A percentile compares a stretch with the other conserved stretches of the same genome.
Evolutionary conservation across 208 protist genomes (phyloP).

Genomic region (Naegleria lovaniensis): DNA sequence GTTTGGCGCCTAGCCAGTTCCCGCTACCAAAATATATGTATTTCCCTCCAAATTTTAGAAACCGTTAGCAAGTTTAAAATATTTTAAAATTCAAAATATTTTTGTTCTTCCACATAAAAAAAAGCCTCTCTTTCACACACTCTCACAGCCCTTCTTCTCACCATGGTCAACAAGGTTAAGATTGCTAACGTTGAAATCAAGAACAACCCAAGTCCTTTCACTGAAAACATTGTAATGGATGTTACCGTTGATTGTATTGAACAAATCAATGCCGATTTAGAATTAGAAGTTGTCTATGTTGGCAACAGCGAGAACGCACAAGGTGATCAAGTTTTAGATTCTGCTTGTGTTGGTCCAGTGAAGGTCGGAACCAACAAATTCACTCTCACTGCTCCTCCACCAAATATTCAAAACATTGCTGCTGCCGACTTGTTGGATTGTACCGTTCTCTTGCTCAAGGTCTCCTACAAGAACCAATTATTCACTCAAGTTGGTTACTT

Average conservation of each 20-base stretch:
- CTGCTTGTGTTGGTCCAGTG: slow-evolving; percentile 89
- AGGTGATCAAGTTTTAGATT: slow-evolving; percentile 91
- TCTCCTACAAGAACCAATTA: slow-evolving; percentile 84
- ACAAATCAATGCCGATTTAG: slow-evolving; percentile 69
- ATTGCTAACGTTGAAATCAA: slow-evolving; percentile 51
- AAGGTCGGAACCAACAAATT: slow-evolving; percentile 84
- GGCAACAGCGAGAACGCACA: slow-evolving; percentile 82
- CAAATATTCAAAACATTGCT: slow-evolving; percentile 78
- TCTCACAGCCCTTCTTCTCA: not conserved
- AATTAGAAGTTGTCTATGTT: slow-evolving; percentile 94
- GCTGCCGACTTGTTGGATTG: slow-evolving; percentile 83
- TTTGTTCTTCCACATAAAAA: not conserved
- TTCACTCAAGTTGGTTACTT: slow-evolving; percentile 96
- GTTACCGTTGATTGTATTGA: slow-evolving; percentile 62
- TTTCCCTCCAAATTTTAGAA: not conserved
- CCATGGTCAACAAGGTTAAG: slow-evolving; percentile 38
- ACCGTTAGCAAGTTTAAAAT: not conserved
- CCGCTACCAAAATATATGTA: not conserved
- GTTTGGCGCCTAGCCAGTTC: not conserved
- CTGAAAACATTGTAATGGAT: slow-evolving; percentile 55
- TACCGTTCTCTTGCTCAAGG: slow-evolving; percentile 89
- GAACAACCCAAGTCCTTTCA: slow-evolving; percentile 59
- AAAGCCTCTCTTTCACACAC: not conserved
- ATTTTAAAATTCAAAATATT: not conserved
- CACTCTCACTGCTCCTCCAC: slow-evolving; percentile 79